A percentile compares a stretch with the other conserved stretches of the same genome.
These are phyloP conservation scores for Ceratocystis cubensis DNA, from an alignment of 2,329 filamentous ascomycete genomes.

Conservation along the genomic window DNA sequence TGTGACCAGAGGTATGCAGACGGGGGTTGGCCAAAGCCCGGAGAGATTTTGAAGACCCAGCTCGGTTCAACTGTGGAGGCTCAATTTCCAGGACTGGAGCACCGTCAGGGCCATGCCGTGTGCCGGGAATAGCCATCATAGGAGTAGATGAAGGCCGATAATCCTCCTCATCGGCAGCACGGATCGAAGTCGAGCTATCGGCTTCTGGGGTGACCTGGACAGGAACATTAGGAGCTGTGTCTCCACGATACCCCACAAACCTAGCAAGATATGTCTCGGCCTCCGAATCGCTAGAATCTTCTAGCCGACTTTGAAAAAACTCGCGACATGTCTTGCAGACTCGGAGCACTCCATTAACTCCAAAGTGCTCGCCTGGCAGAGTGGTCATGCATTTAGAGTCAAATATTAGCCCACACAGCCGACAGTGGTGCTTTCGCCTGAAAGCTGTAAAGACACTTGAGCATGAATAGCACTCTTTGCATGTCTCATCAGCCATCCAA, in stretches of 20 bases:
- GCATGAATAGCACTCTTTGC: conserved; percentile 92
- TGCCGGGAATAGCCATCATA: conserved; percentile 59
- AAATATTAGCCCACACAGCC: conserved; percentile 95
- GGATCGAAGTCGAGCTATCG: conserved; percentile 8
- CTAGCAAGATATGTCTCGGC: conserved; percentile 55
- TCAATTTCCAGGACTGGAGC: conserved; percentile 88
- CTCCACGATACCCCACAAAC: conserved; percentile 17
- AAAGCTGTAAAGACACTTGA: conserved; percentile 86
- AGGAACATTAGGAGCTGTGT: conserved; percentile 13
- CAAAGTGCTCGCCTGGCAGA: conserved; percentile 79
- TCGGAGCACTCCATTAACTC: conserved; percentile 68
- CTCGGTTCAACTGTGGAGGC: conserved; percentile 68
- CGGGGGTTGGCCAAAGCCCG: conserved; percentile 58
- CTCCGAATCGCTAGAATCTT: conserved; percentile 66
- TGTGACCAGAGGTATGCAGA: conserved; percentile 67
- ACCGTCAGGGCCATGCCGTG: conserved; percentile 64
- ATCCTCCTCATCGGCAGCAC: conserved; percentile 32
- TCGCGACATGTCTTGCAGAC: conserved; percentile 88
- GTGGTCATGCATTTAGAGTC: conserved; percentile 90
- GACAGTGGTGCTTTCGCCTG: conserved; percentile 89
- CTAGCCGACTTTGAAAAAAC: conserved; percentile 70
- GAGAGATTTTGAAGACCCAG: conserved; percentile 83
- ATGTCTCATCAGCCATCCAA: conserved; percentile 98
- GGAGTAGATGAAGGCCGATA: conserved; percentile 48
- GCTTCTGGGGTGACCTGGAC: conserved; percentile 11